These are phyloP conservation scores for Fusarium nodosum DNA, from an alignment of 2,329 filamentous ascomycete species.

Conservation along the genomic window DNA sequence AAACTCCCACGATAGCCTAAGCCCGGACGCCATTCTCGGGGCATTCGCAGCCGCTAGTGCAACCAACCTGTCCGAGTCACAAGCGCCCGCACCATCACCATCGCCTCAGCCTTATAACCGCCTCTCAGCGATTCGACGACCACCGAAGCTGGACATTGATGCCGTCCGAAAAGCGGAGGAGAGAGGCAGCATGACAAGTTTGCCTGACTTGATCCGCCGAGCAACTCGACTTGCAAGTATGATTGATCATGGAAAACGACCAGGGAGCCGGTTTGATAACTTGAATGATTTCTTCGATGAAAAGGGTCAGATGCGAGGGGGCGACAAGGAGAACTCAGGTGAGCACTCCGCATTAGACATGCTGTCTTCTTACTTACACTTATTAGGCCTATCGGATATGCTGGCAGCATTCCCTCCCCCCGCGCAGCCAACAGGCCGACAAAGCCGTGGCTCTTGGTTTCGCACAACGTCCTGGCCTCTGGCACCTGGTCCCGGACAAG, in stretches of 20 bases:
- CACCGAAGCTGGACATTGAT: conserved; percentile 84
- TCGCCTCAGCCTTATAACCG: conserved; percentile 56
- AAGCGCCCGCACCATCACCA: conserved; percentile 45
- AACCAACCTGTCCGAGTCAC: conserved; percentile 56
- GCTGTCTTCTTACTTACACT: conserved; percentile 59
- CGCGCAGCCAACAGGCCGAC: conserved; percentile 61
- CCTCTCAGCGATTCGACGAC: conserved; percentile 70
- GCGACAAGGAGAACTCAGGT: conserved; percentile 59
- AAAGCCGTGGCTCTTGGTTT: conserved; percentile 63
- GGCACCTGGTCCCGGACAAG: conserved; percentile 49
- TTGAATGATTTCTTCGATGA: conserved; percentile 65
- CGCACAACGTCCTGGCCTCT: conserved; percentile 65
- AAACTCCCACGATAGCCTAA: conserved; percentile 49
- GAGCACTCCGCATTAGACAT: conserved; percentile 43
- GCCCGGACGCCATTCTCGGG: conserved; percentile 63
- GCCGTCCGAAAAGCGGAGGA: conserved; percentile 85
- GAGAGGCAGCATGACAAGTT: conserved; percentile 89
- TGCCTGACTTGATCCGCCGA: conserved; percentile 90
- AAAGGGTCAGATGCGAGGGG: conserved; percentile 55
- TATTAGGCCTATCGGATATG: conserved; percentile 73
- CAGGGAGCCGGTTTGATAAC: conserved; percentile 70
- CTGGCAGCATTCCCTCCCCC: conserved; percentile 75
- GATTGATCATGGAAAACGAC: conserved; percentile 82
- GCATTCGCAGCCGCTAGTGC: conserved; percentile 65
- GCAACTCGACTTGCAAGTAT: conserved; percentile 89